phyloP scores from a whole-genome alignment of 2,329 filamentous ascomycete species.

The Corniculantispora saksenae region DNA sequence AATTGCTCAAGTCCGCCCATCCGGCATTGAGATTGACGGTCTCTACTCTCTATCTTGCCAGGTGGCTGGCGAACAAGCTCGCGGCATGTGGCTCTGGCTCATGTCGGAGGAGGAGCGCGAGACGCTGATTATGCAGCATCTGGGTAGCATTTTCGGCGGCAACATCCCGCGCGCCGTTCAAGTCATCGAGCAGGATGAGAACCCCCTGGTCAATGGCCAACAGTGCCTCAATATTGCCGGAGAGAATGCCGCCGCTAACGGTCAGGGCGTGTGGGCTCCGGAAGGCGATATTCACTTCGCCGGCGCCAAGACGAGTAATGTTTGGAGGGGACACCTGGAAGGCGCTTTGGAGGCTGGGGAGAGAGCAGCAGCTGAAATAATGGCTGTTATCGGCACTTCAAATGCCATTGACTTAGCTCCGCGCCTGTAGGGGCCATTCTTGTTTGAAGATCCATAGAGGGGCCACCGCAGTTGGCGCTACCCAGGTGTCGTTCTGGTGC shows the following conservation, averaged over 20 bases:
- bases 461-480: too few relatives aligned
- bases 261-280: constrained; percentile 18
- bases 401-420: background rate
- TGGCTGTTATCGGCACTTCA: background rate
- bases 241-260: constrained; percentile 17
- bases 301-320: constrained; percentile 25
- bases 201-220: constrained; percentile 12
- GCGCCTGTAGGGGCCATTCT: constrained; percentile 1
- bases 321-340: constrained; percentile 28
- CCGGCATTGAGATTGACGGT: constrained; percentile 20
- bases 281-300: constrained; percentile 27
- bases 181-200: constrained; percentile 15
- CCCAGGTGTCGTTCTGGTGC: too few relatives aligned
- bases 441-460: too few relatives aligned
- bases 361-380: constrained; percentile 22
- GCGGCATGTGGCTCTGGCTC: constrained; percentile 21
- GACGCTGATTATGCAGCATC: constrained; percentile 15
- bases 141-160: constrained; percentile 20
- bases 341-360: constrained; percentile 26
- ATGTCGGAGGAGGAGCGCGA: constrained; percentile 18
- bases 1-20: constrained; percentile 22
- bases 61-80: constrained; percentile 23
- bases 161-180: constrained; percentile 20
- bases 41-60: constrained; percentile 24
- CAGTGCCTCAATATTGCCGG: constrained; percentile 22